phyloP scores from a whole-genome alignment of 768 basidiomycete species.

The Tulasnella sp. region DNA sequence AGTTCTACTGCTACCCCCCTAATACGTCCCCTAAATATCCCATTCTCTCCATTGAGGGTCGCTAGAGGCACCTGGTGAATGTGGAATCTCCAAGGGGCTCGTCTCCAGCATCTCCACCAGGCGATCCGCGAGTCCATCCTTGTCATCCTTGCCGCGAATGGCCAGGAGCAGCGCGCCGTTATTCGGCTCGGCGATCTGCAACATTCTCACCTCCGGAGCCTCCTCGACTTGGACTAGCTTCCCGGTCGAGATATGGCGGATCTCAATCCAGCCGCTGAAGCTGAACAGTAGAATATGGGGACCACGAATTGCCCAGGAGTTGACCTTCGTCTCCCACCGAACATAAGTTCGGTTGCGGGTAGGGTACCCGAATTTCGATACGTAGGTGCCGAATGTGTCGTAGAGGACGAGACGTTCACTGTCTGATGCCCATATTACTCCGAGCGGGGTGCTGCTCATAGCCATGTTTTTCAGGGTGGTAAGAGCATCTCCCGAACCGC shows the following conservation, averaged over 20 bases:
- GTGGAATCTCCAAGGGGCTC: constrained; percentile 39
- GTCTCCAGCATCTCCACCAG: constrained; percentile 67
- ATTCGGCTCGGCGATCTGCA: constrained; percentile 41
- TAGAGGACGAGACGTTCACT: constrained; percentile 64
- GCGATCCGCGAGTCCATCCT: constrained; percentile 50
- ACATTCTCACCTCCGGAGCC: constrained; percentile 56
- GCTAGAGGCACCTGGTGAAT: constrained; percentile 21
- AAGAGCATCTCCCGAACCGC: constrained; percentile 27
- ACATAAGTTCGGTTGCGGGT: constrained; percentile 53
- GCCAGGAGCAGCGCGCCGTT: constrained; percentile 49
- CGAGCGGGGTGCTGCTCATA: constrained; percentile 54
- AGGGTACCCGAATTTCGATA: constrained; percentile 61
- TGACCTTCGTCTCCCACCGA: constrained; percentile 69
- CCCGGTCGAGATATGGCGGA: constrained; percentile 56
- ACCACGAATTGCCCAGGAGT: constrained; percentile 52
- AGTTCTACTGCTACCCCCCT: background rate
- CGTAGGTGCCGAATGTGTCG: constrained; percentile 68
- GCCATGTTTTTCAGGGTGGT: constrained; percentile 53
- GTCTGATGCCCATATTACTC: constrained; percentile 49
- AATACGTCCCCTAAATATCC: constrained; percentile 34
- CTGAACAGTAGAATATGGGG: constrained; percentile 67
- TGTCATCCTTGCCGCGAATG: constrained; percentile 55
- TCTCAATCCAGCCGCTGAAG: constrained; percentile 57
- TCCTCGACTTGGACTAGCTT: constrained; percentile 78
- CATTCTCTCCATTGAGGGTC: constrained; percentile 62